Evolutionary conservation across 129 eudicot genomes (phyloP).

Genomic region (Pulicaria dysenterica): DNA sequence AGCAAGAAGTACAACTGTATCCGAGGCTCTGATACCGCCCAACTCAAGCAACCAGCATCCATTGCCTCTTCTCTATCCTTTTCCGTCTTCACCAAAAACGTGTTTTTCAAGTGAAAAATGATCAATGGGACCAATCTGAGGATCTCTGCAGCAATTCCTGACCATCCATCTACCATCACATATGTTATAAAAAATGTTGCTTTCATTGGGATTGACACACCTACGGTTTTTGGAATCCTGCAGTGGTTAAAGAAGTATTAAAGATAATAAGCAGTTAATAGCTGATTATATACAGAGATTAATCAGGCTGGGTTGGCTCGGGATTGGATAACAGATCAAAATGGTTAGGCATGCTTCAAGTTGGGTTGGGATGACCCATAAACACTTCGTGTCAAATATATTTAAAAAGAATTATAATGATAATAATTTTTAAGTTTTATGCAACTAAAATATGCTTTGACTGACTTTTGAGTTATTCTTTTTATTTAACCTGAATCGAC

Average conservation of each 20-base stretch:
- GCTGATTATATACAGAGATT: neutral
- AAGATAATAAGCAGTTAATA: neutral
- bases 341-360: no score
- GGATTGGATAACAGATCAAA: neutral
- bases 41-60: slow-evolving; percentile 76
- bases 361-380: neutral
- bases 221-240: slow-evolving; percentile 84
- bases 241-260: neutral
- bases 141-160: slow-evolving; percentile 88
- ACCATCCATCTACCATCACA: slow-evolving; percentile 94
- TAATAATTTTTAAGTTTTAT: no score
- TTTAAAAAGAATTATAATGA: neutral
- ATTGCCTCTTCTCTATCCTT: slow-evolving; percentile 81
- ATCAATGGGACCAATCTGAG: slow-evolving; percentile 70
- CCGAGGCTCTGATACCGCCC: slow-evolving; percentile 70
- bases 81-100: slow-evolving; percentile 82
- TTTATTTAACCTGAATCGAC: neutral
- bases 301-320: neutral
- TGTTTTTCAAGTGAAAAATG: slow-evolving; percentile 67
- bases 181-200: slow-evolving; percentile 86
- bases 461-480: neutral
- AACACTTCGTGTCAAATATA: neutral
- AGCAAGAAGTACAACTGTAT: slow-evolving; percentile 80
- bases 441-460: no score
- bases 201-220: slow-evolving; percentile 90